phyloP scores from a whole-genome alignment of 805 yeast genomes.

The Saturnispora halmiae region DNA sequence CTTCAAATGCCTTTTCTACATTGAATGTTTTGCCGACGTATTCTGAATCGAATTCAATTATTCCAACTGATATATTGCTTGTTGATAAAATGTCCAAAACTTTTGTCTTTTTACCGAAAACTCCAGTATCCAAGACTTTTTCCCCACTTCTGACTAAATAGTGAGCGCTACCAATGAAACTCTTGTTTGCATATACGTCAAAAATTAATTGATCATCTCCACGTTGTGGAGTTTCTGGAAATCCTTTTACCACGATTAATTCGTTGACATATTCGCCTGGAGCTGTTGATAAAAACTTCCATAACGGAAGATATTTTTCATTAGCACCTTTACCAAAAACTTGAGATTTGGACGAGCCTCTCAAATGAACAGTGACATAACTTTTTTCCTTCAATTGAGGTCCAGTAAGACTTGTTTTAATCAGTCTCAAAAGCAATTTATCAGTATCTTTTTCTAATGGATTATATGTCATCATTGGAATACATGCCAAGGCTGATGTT shows the following conservation, averaged over 20 bases:
- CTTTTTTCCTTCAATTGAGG: conserved; percentile 25
- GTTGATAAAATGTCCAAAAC: conserved; percentile 35
- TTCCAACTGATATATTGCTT: conserved; percentile 35
- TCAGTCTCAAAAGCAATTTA: conserved; percentile 49
- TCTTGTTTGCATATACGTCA: conserved; percentile 55
- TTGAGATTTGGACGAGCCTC: conserved; percentile 41
- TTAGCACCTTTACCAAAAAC: conserved; percentile 62
- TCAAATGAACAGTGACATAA: conserved; percentile 45
- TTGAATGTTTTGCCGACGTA: conserved; percentile 65
- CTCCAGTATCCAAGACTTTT: conserved; percentile 28
- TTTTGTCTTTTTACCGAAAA: conserved; percentile 31
- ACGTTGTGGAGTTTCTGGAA: conserved; percentile 27
- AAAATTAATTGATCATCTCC: conserved; percentile 48
- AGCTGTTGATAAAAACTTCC: conserved; percentile 68
- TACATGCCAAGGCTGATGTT: conserved; percentile 47
- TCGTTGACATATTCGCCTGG: conserved; percentile 71
- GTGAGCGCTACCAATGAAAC: conserved; percentile 48
- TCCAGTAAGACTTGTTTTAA: conserved; percentile 30
- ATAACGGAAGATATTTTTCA: conserved; percentile 39
- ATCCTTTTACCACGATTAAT: conserved; percentile 52
- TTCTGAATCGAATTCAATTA: conserved; percentile 45
- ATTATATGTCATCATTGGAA: conserved; percentile 56
- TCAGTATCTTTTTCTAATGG: conserved; percentile 53
- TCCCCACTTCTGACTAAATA: conserved; percentile 30
- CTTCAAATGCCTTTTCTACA: conserved; percentile 44